Base-by-base conservation (phyloP, 2,329 filamentous ascomycete species). In the Zasmidium angulare region DNA sequence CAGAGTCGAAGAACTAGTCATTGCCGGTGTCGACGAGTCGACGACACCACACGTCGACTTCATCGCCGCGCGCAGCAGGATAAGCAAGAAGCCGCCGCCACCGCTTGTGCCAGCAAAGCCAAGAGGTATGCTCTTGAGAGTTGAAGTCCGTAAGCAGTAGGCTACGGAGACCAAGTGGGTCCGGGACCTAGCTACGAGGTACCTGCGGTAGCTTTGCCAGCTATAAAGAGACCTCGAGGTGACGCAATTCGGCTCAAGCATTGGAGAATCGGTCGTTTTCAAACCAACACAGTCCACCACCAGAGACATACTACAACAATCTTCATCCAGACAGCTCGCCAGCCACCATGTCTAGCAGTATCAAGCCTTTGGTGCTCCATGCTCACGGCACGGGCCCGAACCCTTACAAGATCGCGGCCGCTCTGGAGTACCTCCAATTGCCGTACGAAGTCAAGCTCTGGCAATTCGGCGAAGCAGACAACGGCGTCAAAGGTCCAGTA, bases 341-440 rank as follows among this genome's bases (percentile, higher is more conserved):
- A 26, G 19, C 24, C 31, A 60, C 7, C 26, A 69, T 69, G 64
- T 66, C 65, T 17, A 65, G 64, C 17, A 65, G 53, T 57, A 23
- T 69, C 59, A 68, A 78, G 53, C 75, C 77, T 2, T 67, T 79
- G 6, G 58, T 71, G 46, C 68, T 79, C 22, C 77, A 79, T 59
- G 75, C 77, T 56, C 77, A 78, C 64, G 63, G 68, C 56, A 71
- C 71, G 14, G 69, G 76, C 2, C 78, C 78, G 1, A 79, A 79
- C 58, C 78, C 78, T 0, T 71, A 74, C 69, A 80, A 80, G 60
- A 68, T 79, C 55, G 76, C 75, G 55, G 75, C 76, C 23, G 71
- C 74, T 0, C 71, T 80, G 26, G 76, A 80, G 59, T 63, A 69
- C 14, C 74, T 80, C 14, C 29, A 68, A 1, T 21, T 81, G 1